These are phyloP conservation scores for Russula emetica DNA, from an alignment of 768 basidiomycete genomes.

Conservation along the genomic window DNA sequence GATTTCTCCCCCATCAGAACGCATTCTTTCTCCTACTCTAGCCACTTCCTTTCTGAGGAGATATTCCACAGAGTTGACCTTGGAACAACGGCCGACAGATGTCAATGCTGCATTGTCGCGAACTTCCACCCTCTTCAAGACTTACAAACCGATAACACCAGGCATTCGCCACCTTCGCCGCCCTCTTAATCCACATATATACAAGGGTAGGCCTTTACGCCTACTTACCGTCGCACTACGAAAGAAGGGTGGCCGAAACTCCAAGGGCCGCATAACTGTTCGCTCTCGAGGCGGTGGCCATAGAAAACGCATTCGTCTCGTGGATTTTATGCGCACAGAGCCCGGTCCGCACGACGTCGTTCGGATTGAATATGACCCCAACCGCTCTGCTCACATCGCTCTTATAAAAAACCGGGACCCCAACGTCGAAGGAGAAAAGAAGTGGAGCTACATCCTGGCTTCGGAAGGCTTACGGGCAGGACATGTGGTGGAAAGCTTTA, in stretches of 20 bases:
- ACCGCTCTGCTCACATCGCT: conserved; percentile 91
- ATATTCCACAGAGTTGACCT: conserved; percentile 39
- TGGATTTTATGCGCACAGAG: conserved; percentile 82
- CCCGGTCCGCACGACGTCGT: conserved; percentile 84
- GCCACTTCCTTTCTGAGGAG: conserved; percentile 29
- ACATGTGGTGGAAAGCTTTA: conserved; percentile 81
- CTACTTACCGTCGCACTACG: conserved; percentile 77
- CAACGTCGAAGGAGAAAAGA: conserved; percentile 47
- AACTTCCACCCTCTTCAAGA: conserved; percentile 65
- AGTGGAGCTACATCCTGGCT: conserved; percentile 90
- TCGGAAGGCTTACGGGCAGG: conserved; percentile 87
- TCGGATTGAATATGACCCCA: conserved; percentile 95
- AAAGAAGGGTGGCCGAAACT: conserved; percentile 82
- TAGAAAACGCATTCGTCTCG: conserved; percentile 72
- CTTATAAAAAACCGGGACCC: conserved; percentile 64
- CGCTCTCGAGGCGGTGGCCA: conserved; percentile 91
- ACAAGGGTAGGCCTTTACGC: conserved; percentile 79
- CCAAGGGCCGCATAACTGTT: conserved; percentile 79
- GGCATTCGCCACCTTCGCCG: conserved; percentile 81
- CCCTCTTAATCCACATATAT: conserved; percentile 79
- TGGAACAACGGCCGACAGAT: conserved; percentile 34
- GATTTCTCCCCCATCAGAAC: neutral
- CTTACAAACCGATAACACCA: conserved; percentile 84
- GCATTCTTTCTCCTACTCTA: conserved; percentile 18
- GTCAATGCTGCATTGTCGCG: conserved; percentile 46